A percentile compares a stretch with the other conserved stretches of the same genome.
phyloP scores from a whole-genome alignment of 768 basidiomycete species.

The Amanita rimosa region DNA sequence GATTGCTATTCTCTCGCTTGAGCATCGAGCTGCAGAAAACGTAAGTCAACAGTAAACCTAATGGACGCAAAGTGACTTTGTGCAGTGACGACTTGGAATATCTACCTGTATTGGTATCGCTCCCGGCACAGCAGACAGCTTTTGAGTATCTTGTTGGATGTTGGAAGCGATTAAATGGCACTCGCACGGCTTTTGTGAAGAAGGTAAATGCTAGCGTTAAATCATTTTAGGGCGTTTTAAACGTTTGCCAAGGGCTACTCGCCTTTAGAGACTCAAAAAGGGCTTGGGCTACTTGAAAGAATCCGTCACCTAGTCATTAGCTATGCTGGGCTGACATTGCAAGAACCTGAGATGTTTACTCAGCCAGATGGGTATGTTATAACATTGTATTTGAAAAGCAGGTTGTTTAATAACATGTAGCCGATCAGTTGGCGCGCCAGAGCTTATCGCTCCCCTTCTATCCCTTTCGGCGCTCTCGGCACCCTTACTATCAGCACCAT shows the following conservation, averaged over 20 bases:
- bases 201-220: slow-evolving; percentile 32
- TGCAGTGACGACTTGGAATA: slow-evolving; percentile 67
- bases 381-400: background rate
- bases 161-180: slow-evolving; percentile 78
- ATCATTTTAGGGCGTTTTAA: background rate
- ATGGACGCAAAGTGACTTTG: slow-evolving; percentile 3
- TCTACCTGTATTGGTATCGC: slow-evolving; percentile 58
- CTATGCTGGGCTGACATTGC: slow-evolving; percentile 80
- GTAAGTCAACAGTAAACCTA: slow-evolving; percentile 27
- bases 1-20: slow-evolving; percentile 74
- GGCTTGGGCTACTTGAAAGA: slow-evolving; percentile 57
- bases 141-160: slow-evolving; percentile 87
- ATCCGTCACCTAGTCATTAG: slow-evolving; percentile 76
- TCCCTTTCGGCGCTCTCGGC: slow-evolving; percentile 59
- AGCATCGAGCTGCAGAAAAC: slow-evolving; percentile 61
- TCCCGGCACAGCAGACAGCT: slow-evolving; percentile 68
- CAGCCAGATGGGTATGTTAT: slow-evolving; percentile 62
- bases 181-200: slow-evolving; percentile 42
- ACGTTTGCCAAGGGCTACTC: slow-evolving; percentile 36
- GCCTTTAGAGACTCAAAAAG: slow-evolving; percentile 50
- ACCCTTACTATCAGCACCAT: slow-evolving; percentile 43
- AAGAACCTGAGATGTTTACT: slow-evolving; percentile 92
- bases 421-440: slow-evolving; percentile 62
- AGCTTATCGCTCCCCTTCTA: slow-evolving; percentile 76
- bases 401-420: slow-evolving; percentile 21